phyloP scores from a whole-genome alignment of 129 eudicot species.

The Dittrichia graveolens region DNA sequence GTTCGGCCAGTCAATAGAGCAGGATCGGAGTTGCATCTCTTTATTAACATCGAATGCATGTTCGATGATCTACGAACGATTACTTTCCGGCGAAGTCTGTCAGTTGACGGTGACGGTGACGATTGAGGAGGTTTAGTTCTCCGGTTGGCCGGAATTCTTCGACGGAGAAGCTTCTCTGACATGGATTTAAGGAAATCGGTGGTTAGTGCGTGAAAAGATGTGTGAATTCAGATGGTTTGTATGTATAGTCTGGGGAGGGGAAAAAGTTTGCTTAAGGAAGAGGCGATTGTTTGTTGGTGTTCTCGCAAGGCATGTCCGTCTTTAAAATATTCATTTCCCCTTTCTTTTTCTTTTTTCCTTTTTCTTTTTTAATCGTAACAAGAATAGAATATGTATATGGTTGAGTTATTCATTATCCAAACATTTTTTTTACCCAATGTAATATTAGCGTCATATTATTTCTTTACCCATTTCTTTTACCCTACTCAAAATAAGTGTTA shows the following conservation, averaged over 20 bases:
- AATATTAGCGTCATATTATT: too few species aligned
- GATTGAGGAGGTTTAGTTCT: conserved; percentile 46
- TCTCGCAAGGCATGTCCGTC: conserved; percentile 21
- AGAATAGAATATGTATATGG: too few species aligned
- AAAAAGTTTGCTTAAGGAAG: conserved; percentile 34
- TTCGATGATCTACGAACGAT: conserved; percentile 25
- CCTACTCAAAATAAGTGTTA: too few species aligned
- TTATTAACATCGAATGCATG: conserved; percentile 32
- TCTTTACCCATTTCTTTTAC: too few species aligned
- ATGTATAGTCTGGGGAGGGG: conserved; percentile 20
- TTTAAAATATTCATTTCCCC: not conserved
- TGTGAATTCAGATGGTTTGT: conserved; percentile 16
- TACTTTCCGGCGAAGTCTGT: conserved; percentile 19
- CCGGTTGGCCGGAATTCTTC: conserved; percentile 44
- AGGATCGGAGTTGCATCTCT: conserved; percentile 71
- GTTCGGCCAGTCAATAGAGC: conserved; percentile 25
- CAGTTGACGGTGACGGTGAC: conserved; percentile 33
- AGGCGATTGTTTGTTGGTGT: conserved; percentile 23
- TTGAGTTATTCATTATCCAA: too few species aligned
- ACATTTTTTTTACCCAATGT: too few species aligned
- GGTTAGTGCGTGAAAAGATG: not conserved
- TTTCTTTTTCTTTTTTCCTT: not conserved
- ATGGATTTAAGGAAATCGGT: conserved; percentile 29
- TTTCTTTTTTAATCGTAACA: not conserved
- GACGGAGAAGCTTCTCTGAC: conserved; percentile 46